Evolutionary conservation across 2,329 filamentous ascomycete genomes (phyloP).

Genomic region (Escovopsis sp.): DNA sequence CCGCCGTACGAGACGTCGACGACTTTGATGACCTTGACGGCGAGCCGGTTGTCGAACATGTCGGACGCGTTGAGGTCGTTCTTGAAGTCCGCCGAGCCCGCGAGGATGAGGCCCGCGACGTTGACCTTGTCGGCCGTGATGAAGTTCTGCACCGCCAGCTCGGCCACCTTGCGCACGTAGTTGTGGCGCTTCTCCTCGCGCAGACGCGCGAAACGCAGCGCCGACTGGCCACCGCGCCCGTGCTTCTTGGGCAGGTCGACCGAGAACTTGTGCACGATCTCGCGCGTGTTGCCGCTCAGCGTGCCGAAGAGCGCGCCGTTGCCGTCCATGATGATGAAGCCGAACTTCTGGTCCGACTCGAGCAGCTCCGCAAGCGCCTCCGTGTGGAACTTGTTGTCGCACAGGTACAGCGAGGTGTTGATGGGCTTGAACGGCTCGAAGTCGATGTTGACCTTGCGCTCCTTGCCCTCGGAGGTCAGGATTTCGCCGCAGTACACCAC

Average conservation of each 20-base stretch:
- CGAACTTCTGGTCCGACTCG: conserved; percentile 97
- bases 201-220: conserved; percentile 96
- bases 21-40: conserved; percentile 95
- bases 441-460: conserved; percentile 99
- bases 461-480: conserved; percentile 94
- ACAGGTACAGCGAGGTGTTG: conserved; percentile 97
- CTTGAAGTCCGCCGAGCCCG: conserved; percentile 98
- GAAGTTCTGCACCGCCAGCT: conserved; percentile 96
- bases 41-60: conserved; percentile 85
- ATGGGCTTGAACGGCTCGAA: conserved; percentile 99
- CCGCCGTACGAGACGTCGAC: conserved; percentile 98
- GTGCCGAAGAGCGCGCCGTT: conserved; percentile 97
- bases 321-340: conserved; percentile 99
- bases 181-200: conserved; percentile 99
- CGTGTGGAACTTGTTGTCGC: conserved; percentile 99
- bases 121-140: conserved; percentile 98
- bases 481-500: conserved; percentile 99
- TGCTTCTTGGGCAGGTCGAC: conserved; percentile 99
- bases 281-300: conserved; percentile 89
- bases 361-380: conserved; percentile 93
- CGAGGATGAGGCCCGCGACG: conserved; percentile 85
- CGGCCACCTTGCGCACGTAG: conserved; percentile 97
- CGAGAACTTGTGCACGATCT: conserved; percentile 93
- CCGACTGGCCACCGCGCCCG: conserved; percentile 98
- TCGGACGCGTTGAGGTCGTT: conserved; percentile 97